Evolutionary conservation across 495 filamentous ascomycete genomes (phyloP).

Genomic region (Penicillium desertorum): DNA sequence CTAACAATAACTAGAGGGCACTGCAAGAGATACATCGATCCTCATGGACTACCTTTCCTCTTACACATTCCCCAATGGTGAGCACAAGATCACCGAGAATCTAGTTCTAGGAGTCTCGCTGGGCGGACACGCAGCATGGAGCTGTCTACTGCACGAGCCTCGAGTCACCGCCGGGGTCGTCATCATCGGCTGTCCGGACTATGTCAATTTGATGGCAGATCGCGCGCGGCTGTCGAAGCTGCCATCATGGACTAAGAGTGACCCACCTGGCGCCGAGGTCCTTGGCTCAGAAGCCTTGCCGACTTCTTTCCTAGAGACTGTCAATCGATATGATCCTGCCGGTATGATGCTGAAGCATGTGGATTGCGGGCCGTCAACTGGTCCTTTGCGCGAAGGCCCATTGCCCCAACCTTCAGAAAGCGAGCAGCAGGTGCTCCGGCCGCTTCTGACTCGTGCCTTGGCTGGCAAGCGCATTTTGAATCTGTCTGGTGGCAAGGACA

Average conservation of each 20-base stretch:
- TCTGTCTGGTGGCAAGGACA: constrained; percentile 74
- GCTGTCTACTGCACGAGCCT: constrained; percentile 72
- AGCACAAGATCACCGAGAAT: constrained; percentile 61
- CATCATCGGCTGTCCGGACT: constrained; percentile 90
- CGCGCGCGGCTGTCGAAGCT: constrained; percentile 74
- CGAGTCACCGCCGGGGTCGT: constrained; percentile 72
- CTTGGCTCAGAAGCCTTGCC: constrained; percentile 78
- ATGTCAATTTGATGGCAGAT: constrained; percentile 71
- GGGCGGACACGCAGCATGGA: constrained; percentile 88
- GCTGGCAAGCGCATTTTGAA: constrained; percentile 74
- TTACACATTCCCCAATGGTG: constrained; percentile 63
- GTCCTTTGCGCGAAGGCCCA: constrained; percentile 33
- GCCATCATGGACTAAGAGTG: constrained; percentile 53
- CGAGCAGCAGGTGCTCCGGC: constrained; percentile 43
- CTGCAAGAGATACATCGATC: constrained; percentile 68
- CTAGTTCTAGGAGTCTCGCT: constrained; percentile 79
- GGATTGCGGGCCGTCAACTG: constrained; percentile 28
- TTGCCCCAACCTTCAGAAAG: constrained; percentile 48
- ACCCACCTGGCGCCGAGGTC: constrained; percentile 61
- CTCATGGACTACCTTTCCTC: constrained; percentile 72
- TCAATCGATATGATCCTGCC: constrained; percentile 67
- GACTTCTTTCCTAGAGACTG: constrained; percentile 56
- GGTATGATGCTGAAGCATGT: constrained; percentile 60
- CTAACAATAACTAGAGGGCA: constrained; percentile 55
- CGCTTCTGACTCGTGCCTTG: constrained; percentile 50